Evolutionary conservation across 352 stramenopile genomes (phyloP).

Genomic region (Pythium rishiriense): DNA sequence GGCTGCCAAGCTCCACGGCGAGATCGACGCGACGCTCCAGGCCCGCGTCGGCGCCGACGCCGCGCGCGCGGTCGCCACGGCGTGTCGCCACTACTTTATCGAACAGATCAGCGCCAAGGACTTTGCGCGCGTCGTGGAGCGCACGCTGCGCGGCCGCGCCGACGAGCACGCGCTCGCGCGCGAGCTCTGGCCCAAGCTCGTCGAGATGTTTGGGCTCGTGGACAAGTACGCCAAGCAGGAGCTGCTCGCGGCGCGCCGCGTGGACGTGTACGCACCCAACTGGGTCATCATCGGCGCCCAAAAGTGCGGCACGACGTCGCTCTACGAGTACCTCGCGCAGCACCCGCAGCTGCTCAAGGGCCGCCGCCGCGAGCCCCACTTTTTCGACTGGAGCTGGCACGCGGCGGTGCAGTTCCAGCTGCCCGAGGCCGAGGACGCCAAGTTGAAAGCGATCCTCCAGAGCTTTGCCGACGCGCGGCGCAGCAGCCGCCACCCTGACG

Average conservation of each 20-base stretch:
- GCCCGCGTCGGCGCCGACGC: slow-evolving; percentile 24
- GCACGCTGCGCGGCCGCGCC: slow-evolving; percentile 20
- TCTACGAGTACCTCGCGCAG: slow-evolving; percentile 71
- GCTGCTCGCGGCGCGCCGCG: slow-evolving; percentile 22
- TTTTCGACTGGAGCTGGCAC: slow-evolving; percentile 65
- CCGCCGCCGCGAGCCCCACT: slow-evolving; percentile 62
- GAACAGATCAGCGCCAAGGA: slow-evolving; percentile 52
- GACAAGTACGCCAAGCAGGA: slow-evolving; percentile 40
- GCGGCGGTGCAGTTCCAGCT: slow-evolving; percentile 34
- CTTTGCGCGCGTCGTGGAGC: slow-evolving; percentile 35
- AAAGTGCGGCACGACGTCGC: slow-evolving; percentile 67
- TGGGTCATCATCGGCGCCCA: slow-evolving; percentile 64
- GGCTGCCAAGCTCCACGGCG: slow-evolving; percentile 31
- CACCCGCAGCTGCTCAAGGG: slow-evolving; percentile 86
- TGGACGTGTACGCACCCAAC: slow-evolving; percentile 38
- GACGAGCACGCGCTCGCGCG: slow-evolving; percentile 17
- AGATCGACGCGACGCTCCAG: slow-evolving; percentile 33
- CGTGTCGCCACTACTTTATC: slow-evolving; percentile 59
- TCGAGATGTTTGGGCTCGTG: slow-evolving; percentile 47
- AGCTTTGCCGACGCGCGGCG: slow-evolving; percentile 23
- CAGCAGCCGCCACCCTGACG: not conserved
- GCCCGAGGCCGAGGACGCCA: slow-evolving; percentile 25
- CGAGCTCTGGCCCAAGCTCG: slow-evolving; percentile 34
- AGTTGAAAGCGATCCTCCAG: slow-evolving; percentile 30
- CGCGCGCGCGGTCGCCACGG: slow-evolving; percentile 28